phyloP scores from a whole-genome alignment of 495 filamentous ascomycete genomes.

The Astrothelium subdiscretum region DNA sequence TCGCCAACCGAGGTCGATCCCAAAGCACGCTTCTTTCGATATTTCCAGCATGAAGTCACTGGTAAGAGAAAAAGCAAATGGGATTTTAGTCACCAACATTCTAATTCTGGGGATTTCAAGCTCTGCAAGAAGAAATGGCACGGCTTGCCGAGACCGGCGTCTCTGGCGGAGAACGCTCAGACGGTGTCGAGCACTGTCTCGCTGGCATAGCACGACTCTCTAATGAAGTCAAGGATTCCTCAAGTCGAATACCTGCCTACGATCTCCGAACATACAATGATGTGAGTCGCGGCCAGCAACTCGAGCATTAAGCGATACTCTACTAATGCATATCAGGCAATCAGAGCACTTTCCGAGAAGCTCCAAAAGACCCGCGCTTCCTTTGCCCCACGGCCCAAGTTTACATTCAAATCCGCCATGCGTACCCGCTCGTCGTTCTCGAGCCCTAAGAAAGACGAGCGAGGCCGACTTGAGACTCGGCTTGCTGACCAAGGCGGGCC shows the following conservation, averaged over 20 bases:
- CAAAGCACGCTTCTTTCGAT: constrained; percentile 49
- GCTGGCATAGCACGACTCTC: constrained; percentile 55
- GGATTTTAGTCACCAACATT: not conserved
- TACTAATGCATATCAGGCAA: constrained; percentile 34
- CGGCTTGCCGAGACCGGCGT: constrained; percentile 39
- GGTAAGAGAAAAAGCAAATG: constrained; percentile 31
- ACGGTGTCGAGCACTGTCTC: constrained; percentile 56
- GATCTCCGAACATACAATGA: constrained; percentile 66
- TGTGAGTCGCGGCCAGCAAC: constrained; percentile 38
- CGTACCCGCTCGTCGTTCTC: not conserved
- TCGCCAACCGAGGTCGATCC: not conserved
- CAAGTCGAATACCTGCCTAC: constrained; percentile 58
- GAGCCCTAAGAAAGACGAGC: constrained; percentile 1
- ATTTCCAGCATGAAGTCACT: constrained; percentile 62
- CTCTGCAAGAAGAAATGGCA: constrained; percentile 51
- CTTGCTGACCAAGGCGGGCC: not conserved
- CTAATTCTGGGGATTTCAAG: constrained; percentile 24
- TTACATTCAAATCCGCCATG: constrained; percentile 52
- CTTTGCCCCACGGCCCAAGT: constrained; percentile 54
- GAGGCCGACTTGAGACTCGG: not conserved
- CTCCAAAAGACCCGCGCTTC: constrained; percentile 45
- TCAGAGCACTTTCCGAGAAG: constrained; percentile 57
- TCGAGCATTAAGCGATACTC: no score
- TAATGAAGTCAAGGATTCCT: constrained; percentile 55
- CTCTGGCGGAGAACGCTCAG: constrained; percentile 45